phyloP scores from a whole-genome alignment of 176 grass and related monocot genomes.

The Rhynchospora tenuis region DNA sequence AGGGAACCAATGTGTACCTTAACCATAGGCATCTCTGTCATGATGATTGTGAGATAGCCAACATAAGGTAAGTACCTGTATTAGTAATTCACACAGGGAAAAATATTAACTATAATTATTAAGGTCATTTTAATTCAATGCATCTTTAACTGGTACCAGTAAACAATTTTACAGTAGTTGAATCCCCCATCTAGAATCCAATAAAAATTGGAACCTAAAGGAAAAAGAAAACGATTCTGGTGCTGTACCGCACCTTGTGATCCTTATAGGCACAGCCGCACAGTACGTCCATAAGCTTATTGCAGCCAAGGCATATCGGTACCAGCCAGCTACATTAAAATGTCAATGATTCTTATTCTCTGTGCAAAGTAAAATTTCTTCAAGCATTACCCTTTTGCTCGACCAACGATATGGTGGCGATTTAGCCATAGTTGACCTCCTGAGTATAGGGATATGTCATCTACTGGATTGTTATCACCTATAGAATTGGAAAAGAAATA shows the following conservation, averaged over 20 bases:
- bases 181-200: no score
- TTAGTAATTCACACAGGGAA: background rate
- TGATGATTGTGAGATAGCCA: constrained; percentile 33
- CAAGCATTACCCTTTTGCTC: constrained; percentile 21
- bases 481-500: background rate
- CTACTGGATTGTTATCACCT: constrained; percentile 24
- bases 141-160: background rate
- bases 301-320: background rate
- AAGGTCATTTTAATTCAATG: background rate
- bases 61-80: constrained; percentile 36
- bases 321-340: background rate
- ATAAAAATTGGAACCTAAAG: no score
- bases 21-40: constrained; percentile 28
- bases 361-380: background rate
- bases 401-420: constrained; percentile 24
- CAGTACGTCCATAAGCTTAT: no score
- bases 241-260: no score
- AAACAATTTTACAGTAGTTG: no score
- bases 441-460: constrained; percentile 23
- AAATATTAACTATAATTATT: background rate
- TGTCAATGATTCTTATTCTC: background rate
- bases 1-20: constrained; percentile 1
- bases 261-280: no score
- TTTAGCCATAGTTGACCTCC: constrained; percentile 20
- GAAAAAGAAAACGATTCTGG: no score